Conservation (phyloP, 1,284 basidiomycete genomes). For the Cryptococcus sp. region DNA sequence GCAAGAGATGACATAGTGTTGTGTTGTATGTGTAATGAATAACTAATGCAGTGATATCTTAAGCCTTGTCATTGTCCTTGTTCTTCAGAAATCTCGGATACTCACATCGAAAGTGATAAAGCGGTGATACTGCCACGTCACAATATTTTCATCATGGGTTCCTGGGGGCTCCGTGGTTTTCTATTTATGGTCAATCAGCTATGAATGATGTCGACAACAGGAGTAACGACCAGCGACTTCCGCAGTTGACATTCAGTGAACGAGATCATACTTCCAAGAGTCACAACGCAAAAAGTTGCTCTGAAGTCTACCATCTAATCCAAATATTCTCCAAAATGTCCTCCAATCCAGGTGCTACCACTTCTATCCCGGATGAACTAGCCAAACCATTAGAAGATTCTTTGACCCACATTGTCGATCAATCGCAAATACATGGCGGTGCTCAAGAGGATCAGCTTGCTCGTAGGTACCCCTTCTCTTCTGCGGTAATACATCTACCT, state of each 20-base stretch:
- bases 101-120: too few relatives aligned
- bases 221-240: too few relatives aligned
- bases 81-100: not conserved
- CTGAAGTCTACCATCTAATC: not conserved
- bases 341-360: constrained; percentile 11
- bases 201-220: too few relatives aligned
- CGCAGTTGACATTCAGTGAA: too few relatives aligned
- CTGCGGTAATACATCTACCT: too few relatives aligned
- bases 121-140: too few relatives aligned
- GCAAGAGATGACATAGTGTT: not conserved
- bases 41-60: not conserved
- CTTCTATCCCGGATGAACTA: constrained; percentile 20
- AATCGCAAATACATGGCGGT: constrained; percentile 9
- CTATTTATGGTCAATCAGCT: too few relatives aligned
- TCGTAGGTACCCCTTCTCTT: constrained; percentile 15
- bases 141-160: too few relatives aligned
- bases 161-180: too few relatives aligned
- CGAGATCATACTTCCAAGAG: too few relatives aligned
- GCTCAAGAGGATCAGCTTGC: constrained; percentile 22
- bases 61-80: not conserved
- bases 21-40: too few relatives aligned
- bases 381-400: constrained; percentile 33
- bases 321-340: constrained; percentile 8
- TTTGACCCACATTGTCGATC: constrained; percentile 26
- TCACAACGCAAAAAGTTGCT: too few relatives aligned